A percentile compares a stretch with the other conserved stretches of the same genome.
These are phyloP conservation scores for Tylopilus balloui DNA, from an alignment of 768 basidiomycete genomes.

Conservation along the genomic window DNA sequence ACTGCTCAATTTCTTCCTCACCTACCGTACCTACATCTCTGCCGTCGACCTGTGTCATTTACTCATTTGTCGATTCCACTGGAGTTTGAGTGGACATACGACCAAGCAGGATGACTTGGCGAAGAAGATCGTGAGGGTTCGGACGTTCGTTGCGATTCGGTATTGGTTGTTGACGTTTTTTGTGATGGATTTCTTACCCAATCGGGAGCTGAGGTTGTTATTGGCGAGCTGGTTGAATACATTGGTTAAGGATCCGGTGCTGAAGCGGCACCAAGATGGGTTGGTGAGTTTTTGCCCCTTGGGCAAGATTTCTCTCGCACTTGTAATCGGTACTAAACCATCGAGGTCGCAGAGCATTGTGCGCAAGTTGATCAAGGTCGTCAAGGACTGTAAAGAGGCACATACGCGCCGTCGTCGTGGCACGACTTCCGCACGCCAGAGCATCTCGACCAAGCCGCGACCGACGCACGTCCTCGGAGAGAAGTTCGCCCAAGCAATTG, in stretches of 20 bases:
- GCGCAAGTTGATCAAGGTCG: constrained; percentile 76
- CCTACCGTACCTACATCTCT: constrained; percentile 81
- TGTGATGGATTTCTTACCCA: constrained; percentile 79
- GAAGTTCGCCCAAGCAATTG: constrained; percentile 57
- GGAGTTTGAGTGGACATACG: constrained; percentile 53
- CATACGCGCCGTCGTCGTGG: constrained; percentile 43
- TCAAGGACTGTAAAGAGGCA: constrained; percentile 72
- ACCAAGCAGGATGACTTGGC: constrained; percentile 59
- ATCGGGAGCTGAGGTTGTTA: constrained; percentile 67
- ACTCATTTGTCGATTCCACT: constrained; percentile 84
- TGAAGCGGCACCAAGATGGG: constrained; percentile 64
- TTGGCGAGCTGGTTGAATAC: constrained; percentile 80
- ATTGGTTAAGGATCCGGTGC: constrained; percentile 64
- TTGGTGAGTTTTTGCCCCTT: constrained; percentile 49
- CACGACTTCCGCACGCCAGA: constrained; percentile 30
- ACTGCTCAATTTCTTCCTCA: constrained; percentile 85
- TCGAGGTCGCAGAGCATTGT: constrained; percentile 59
- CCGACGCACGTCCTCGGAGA: constrained; percentile 52
- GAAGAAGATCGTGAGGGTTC: constrained; percentile 73
- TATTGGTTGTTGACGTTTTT: constrained; percentile 93
- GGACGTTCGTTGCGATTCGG: constrained; percentile 86
- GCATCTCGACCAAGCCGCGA: constrained; percentile 30
- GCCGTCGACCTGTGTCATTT: constrained; percentile 77
- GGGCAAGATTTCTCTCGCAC: not conserved
- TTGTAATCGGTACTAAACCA: constrained; percentile 6